phyloP scores from a whole-genome alignment of 208 protist genomes.

The Trypanosoma mega region DNA sequence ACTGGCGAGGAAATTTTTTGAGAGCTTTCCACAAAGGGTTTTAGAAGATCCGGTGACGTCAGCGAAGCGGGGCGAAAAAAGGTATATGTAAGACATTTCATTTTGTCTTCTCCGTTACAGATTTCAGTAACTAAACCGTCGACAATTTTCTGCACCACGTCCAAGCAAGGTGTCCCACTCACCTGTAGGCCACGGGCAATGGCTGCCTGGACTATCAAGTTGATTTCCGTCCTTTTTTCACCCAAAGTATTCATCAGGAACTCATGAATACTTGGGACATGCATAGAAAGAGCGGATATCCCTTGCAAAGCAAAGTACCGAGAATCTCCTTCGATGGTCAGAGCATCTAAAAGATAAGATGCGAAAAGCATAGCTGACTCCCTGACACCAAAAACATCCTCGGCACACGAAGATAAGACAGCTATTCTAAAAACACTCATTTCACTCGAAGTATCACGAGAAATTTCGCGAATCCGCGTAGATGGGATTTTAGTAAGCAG shows the following conservation, averaged over 20 bases:
- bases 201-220: slow-evolving; percentile 12
- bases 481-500: slow-evolving; percentile 12
- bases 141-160: slow-evolving; percentile 6
- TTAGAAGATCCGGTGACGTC: slow-evolving; percentile 12
- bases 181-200: slow-evolving; percentile 15
- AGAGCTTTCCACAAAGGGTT: slow-evolving; percentile 1
- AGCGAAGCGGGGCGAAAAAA: slow-evolving; percentile 13
- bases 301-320: slow-evolving; percentile 16
- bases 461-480: background rate
- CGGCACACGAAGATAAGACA: slow-evolving; percentile 15
- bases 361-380: slow-evolving; percentile 1
- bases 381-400: slow-evolving; percentile 10
- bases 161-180: slow-evolving; percentile 2
- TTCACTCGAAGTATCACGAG: slow-evolving; percentile 2
- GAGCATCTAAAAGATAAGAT: slow-evolving; percentile 8
- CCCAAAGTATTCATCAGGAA: slow-evolving; percentile 11
- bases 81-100: slow-evolving; percentile 9
- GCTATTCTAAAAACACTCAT: slow-evolving; percentile 12
- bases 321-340: background rate
- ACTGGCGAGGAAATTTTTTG: background rate
- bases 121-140: slow-evolving; percentile 2
- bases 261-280: slow-evolving; percentile 5
- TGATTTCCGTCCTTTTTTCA: background rate
- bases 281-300: slow-evolving; percentile 18
- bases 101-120: slow-evolving; percentile 5